Evolutionary conservation across 116 monocot genomes (phyloP).

Genomic region (Phalaenopsis hybrid): DNA sequence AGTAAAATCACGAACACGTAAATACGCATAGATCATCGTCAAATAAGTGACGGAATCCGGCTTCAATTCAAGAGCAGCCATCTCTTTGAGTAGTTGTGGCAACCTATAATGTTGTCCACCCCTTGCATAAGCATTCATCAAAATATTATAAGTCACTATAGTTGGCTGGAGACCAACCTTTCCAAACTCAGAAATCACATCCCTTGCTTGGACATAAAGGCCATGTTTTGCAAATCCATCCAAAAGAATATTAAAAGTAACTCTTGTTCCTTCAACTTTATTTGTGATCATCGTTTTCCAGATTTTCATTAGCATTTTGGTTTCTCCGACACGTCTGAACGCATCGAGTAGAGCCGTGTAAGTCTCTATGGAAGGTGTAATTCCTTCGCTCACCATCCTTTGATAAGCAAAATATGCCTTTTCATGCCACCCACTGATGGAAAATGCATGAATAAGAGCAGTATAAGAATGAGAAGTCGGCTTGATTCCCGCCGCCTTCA

Average conservation of each 20-base stretch:
- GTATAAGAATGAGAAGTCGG: slow-evolving; percentile 90
- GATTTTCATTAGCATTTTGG: slow-evolving; percentile 51
- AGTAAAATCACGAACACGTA: slow-evolving; percentile 80
- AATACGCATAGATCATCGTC: slow-evolving; percentile 90
- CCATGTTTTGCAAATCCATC: slow-evolving; percentile 93
- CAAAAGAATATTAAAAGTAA: slow-evolving; percentile 75
- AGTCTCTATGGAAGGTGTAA: slow-evolving; percentile 74
- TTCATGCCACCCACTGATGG: slow-evolving; percentile 78
- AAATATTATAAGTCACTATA: slow-evolving; percentile 92
- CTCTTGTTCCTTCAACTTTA: slow-evolving; percentile 72
- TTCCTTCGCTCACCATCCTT: slow-evolving; percentile 58
- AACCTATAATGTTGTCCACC: slow-evolving; percentile 88
- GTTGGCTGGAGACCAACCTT: slow-evolving; percentile 59
- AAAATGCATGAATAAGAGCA: slow-evolving; percentile 84
- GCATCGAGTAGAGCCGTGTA: slow-evolving; percentile 79
- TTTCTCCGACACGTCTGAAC: slow-evolving; percentile 68
- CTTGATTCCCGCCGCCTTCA: slow-evolving; percentile 77
- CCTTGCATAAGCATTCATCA: slow-evolving; percentile 94
- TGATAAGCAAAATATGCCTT: slow-evolving; percentile 66
- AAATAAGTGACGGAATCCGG: slow-evolving; percentile 85
- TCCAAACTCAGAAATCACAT: slow-evolving; percentile 77
- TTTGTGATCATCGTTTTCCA: slow-evolving; percentile 84
- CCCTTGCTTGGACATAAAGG: slow-evolving; percentile 81
- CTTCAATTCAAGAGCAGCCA: slow-evolving; percentile 55
- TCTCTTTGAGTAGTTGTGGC: slow-evolving; percentile 84